phyloP scores from a whole-genome alignment of 78 protist genomes.

The Neovahlkampfia damariscottae region DNA sequence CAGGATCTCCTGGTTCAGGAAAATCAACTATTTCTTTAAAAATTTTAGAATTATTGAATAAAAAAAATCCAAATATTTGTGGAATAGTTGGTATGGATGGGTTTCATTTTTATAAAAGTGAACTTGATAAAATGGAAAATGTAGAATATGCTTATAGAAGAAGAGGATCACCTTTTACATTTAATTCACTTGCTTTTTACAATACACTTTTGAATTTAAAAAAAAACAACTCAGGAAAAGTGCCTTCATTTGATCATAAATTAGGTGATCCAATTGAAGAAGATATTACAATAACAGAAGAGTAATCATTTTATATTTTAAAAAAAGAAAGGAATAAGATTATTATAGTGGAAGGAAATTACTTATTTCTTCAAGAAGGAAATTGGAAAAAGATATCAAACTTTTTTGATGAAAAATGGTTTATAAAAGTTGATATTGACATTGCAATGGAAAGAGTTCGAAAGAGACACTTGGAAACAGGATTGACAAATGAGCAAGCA shows the following conservation, averaged over 20 bases:
- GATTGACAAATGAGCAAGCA: background rate
- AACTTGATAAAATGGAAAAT: conserved; percentile 7
- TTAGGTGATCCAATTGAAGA: conserved; percentile 2
- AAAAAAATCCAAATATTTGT: background rate
- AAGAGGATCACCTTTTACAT: conserved; percentile 26
- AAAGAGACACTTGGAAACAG: conserved; percentile 11
- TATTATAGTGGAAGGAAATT: conserved; percentile 15
- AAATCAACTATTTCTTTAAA: background rate
- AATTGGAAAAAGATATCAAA: background rate
- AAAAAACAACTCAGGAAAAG: background rate
- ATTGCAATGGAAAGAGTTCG: conserved; percentile 1
- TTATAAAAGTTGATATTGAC: conserved; percentile 3
- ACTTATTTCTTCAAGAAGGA: background rate
- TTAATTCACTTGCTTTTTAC: conserved; percentile 12
- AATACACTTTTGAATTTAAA: background rate
- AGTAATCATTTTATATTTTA: too few species aligned
- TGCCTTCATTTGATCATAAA: conserved; percentile 14
- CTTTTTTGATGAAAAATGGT: conserved; percentile 17
- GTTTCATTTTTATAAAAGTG: conserved; percentile 10
- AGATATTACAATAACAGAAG: conserved; percentile 6
- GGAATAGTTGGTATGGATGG: conserved; percentile 20
- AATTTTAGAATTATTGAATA: background rate
- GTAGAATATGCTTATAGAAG: conserved; percentile 7
- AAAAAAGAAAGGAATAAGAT: background rate
- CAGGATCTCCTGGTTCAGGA: too few species aligned